Base-by-base conservation (phyloP, 257 asterid species). In the Rauvolfia tetraphylla region DNA sequence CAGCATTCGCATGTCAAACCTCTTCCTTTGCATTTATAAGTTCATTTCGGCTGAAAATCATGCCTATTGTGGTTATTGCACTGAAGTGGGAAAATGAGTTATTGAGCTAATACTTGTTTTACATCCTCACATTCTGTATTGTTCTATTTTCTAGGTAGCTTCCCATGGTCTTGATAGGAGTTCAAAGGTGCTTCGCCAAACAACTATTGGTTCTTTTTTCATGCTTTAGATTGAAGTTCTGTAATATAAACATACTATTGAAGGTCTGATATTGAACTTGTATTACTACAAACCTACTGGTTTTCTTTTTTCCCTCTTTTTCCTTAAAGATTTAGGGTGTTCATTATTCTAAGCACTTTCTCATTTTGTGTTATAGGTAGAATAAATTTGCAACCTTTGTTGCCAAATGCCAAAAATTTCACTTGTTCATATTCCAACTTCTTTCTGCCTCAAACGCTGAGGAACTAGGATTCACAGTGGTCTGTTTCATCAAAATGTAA, bases 161-260 rank as follows among this genome's bases (percentile, higher is more conserved):
- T 95, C 98, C 74, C 98, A 95, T 72, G 98, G 98, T 78, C 91
- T 95, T 81, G 98, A 92, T 84, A 91, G 98, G 73, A 89, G 97
- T 87, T 87, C 98, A 58, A 90, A 88, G 87, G 97, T 95, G 90
- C 98, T 92, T 74, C 92, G 91, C 75, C 94, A 88, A 81, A 95
- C 98, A 65, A 89, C 98, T 65, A 82, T 87, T 66, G 96, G 96
- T 72, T 71, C 95, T n/a, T 81, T 91, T 82, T 92, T 89, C 88
- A 82, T 87, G 91, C 84, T 90, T 78, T 92, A 89, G 92, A 82
- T 89, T 80, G 82, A 71, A 59, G 75, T 59, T 74, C 65, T 80
- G 77, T 80, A 70, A 66, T 74, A 66, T 27, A 48, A 74, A 58
- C 72, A 61, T 78, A 49, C 66, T 68, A 76, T 68, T 77, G 81